Conservation (phyloP, 2,329 filamentous ascomycete genomes). For the Cladosporium sp. region DNA sequence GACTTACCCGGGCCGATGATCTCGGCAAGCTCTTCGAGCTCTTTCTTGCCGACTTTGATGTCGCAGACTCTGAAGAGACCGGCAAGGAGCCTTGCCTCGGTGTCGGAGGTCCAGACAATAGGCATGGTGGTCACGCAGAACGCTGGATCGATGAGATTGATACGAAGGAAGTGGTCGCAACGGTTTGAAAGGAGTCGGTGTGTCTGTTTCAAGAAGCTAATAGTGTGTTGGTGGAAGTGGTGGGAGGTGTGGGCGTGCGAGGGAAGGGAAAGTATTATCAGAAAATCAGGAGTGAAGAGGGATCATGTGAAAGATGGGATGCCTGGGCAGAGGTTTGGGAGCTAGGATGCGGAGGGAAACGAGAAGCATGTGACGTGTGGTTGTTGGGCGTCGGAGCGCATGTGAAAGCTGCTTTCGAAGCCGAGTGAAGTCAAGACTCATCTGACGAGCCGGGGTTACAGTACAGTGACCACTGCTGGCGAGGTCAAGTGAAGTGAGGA, state of each 20-base stretch:
- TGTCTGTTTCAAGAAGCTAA: no score
- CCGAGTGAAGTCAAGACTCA: not conserved
- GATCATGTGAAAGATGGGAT: not conserved
- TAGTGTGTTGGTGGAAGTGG: not conserved
- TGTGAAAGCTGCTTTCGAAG: not conserved
- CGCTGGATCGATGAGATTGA: not conserved
- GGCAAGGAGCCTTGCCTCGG: constrained; percentile 30
- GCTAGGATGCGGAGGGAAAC: not conserved
- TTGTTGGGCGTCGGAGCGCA: not conserved
- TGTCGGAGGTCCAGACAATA: constrained; percentile 28
- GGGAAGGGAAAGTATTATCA: not conserved
- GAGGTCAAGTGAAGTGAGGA: no score
- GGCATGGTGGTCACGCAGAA: constrained; percentile 23
- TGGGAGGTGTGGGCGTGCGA: not conserved
- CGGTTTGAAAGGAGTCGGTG: no score
- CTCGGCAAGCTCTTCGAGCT: constrained; percentile 23
- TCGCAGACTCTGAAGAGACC: constrained; percentile 27
- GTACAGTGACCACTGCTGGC: no score
- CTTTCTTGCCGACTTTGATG: constrained; percentile 23
- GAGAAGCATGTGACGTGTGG: not conserved
- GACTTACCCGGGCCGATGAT: constrained; percentile 27
- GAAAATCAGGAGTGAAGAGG: not conserved
- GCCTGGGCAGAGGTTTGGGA: not conserved
- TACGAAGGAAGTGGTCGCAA: not conserved
- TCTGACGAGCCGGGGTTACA: no score